A percentile compares a stretch with the other conserved stretches of the same genome.
Evolutionary conservation across 2,329 filamentous ascomycete species (phyloP).

Genomic region (Fusarium odoratissimum): DNA sequence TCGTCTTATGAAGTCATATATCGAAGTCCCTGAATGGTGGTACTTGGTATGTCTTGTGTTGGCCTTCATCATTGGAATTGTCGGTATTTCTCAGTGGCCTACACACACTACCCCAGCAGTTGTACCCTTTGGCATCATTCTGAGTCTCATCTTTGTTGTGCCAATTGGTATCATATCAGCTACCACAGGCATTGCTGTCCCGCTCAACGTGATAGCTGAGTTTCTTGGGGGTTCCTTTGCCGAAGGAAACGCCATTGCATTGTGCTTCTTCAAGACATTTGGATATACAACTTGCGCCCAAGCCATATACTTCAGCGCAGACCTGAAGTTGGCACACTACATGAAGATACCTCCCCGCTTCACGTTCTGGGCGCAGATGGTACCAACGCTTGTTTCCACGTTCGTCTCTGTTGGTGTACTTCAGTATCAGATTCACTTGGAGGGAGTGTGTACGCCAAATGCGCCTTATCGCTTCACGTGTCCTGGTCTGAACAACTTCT

Average conservation of each 20-base stretch:
- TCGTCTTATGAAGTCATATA: conserved; percentile 59
- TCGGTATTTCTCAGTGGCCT: conserved; percentile 53
- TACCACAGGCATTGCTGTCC: conserved; percentile 56
- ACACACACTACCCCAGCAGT: conserved; percentile 57
- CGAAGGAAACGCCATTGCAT: conserved; percentile 58
- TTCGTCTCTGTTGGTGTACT: conserved; percentile 51
- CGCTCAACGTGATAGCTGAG: conserved; percentile 60
- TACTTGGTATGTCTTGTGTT: conserved; percentile 51
- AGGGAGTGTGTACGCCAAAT: conserved; percentile 52
- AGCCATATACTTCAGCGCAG: conserved; percentile 51
- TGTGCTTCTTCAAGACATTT: conserved; percentile 61
- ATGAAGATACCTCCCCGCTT: conserved; percentile 57
- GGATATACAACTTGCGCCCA: conserved; percentile 52
- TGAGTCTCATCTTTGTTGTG: conserved; percentile 57
- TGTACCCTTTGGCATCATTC: conserved; percentile 56
- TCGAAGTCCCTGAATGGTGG: conserved; percentile 62
- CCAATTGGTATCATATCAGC: conserved; percentile 58
- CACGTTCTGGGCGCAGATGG: conserved; percentile 52
- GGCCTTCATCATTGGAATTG: conserved; percentile 51
- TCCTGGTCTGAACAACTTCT: conserved; percentile 53
- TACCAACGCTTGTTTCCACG: conserved; percentile 50
- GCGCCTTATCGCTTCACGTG: conserved; percentile 53
- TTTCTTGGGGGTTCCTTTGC: conserved; percentile 59
- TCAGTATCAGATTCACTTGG: conserved; percentile 53
- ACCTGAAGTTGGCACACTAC: conserved; percentile 55